A percentile compares a stretch with the other conserved stretches of the same genome.
These are phyloP conservation scores for Schizochytrium sp. DNA, from an alignment of 108 stramenopile genomes.

Conservation along the genomic window DNA sequence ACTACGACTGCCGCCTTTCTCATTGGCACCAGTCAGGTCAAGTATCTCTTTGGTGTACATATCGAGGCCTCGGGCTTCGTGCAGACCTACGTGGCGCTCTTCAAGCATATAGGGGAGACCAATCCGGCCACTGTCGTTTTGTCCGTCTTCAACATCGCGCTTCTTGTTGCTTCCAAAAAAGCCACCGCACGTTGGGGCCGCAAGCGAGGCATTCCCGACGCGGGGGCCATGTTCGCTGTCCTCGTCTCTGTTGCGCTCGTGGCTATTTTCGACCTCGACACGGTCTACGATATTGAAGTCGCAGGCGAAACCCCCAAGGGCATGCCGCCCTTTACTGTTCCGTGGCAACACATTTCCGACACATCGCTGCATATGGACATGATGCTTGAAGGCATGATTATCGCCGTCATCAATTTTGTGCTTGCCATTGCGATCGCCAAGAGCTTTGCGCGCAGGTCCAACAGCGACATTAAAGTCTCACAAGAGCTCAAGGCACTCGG, in stretches of 20 bases:
- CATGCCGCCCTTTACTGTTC: background rate
- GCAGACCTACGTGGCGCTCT: background rate
- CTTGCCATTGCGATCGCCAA: background rate
- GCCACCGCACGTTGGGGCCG: background rate
- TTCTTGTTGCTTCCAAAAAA: background rate
- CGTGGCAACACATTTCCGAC: background rate
- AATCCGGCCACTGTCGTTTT: background rate
- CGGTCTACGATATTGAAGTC: background rate
- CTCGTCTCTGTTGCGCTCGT: background rate
- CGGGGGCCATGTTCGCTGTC: background rate
- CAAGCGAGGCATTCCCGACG: background rate
- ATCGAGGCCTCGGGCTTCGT: constrained; percentile 1
- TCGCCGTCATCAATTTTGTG: constrained; percentile 7
- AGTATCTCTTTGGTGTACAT: constrained; percentile 4
- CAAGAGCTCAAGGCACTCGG: background rate
- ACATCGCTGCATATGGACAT: background rate
- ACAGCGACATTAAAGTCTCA: background rate
- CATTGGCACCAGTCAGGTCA: constrained; percentile 10
- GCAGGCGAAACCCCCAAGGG: background rate
- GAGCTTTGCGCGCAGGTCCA: background rate
- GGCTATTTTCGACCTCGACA: background rate
- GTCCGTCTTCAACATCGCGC: background rate
- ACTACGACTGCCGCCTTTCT: background rate
- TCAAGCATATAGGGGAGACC: background rate
- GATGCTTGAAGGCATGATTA: background rate